Evolutionary conservation across 2,329 filamentous ascomycete genomes (phyloP), one percentile per base, ranked within the genome.

Genomic region (Epichloe scottii): DNA sequence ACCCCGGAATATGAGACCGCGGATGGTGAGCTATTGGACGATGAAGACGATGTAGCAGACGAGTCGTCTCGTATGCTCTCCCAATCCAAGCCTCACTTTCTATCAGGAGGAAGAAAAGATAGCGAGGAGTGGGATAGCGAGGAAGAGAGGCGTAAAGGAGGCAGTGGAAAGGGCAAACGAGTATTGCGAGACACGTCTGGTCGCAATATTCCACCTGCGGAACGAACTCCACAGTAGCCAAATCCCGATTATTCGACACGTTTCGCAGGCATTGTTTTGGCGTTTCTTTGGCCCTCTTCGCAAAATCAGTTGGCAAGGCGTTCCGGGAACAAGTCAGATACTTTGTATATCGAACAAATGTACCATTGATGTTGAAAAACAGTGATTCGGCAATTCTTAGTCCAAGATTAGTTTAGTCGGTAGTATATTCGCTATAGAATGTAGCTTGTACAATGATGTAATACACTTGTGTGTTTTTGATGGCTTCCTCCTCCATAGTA

Each of bases 1-100:
- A 44, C 83, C 87, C 87, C 87, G 2, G 87, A 89, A 58, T 84
- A 81, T 61, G 84, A 87, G 53, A 82, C 78, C 15, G 81, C 79
- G 35, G 84, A 88, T 54, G 85, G 84, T 53, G 83, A 82, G 61
- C 71, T 87, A 53, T 66, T 89, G 50, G 78, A 81, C 38, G 74
- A 77, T 48, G 72, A 78, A 52, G 71, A 75, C 17, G 64, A 70
- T 23, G 63, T 68, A 44, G 64, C 68, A 2, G 66, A 75, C 55
- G 82, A 81, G 69, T 71, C 71, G 58, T 75, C 75, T 53, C 74
- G 72, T 54, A 85, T 83, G 81, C 68, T 85, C 49, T 69, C 72
- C 45, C 60, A 65, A 43, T 61, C 62, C n/a, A 55, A 56, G 42
- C 59, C 64, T 30, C 66, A 64, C 46, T 57, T 66, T 14, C 56